Base-by-base conservation (phyloP, 768 basidiomycete genomes). In the Crepidotus variabilis region DNA sequence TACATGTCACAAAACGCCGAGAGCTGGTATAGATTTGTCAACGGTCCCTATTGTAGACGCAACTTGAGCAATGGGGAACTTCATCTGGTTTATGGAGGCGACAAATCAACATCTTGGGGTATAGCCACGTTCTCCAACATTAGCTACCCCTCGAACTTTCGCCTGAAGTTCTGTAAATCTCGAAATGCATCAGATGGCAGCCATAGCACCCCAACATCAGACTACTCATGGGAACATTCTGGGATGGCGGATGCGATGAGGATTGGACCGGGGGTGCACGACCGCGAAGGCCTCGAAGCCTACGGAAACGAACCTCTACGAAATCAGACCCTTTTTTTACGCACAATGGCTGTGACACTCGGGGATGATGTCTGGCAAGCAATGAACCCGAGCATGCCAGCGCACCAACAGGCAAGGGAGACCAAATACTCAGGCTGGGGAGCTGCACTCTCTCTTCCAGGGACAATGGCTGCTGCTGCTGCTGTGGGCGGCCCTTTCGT, bases 141-240 rank as follows among this genome's bases (percentile, higher is more conserved):
- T 5, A 16, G 14, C 39, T 14, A 14, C 13, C 14, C 39, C 13
- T 16, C 39, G 11, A 43, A 20, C 13, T 43, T 43, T 20, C 13
- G 13, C 5, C 14, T 14, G 5, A 16, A 20, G 39, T 43, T 43
- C 39, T 16, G 18, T 14, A 43, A 43, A 43, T 43, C 39, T 20
- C 39, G 39, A 43, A 14, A 11, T 20, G 5, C 39, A 43, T 3
- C 18, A 5, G 14, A 43, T 11, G 18, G 13, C 39, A 11, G 3
- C 11, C 4, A 2, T 20, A 43, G 18, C 39, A 43, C 39, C 28
- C 28, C 28, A 28, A 28, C 13, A 16, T 43, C 39, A 11, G 39
- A 20, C 13, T 53, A 53, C 43, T 24, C 52, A 22, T 53, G 52
- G 52, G 36, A 53, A 5, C 43, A 46, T 46, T 28, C 43, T 11